Percentiles rank a stretch among this genome's conserved stretches.
These are phyloP conservation scores for Colletotrichum limetticola DNA, from an alignment of 2,329 filamentous ascomycete genomes.

Conservation along the genomic window DNA sequence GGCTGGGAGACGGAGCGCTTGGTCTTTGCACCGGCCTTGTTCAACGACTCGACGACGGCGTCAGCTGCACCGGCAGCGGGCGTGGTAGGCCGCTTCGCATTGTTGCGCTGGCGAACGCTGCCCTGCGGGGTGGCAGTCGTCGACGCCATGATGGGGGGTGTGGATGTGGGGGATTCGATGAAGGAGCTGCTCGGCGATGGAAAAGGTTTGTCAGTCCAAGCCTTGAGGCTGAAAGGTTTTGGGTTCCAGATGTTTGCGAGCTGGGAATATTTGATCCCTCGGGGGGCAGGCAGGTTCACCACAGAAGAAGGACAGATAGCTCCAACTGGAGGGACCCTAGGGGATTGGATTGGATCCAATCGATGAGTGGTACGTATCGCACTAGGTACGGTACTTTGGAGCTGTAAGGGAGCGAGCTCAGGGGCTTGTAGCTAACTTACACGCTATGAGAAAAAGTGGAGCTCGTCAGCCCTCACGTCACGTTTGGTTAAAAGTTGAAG, in stretches of 20 bases:
- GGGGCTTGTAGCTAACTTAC: slow-evolving; percentile 32
- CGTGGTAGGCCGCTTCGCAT: slow-evolving; percentile 57
- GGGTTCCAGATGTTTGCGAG: not conserved
- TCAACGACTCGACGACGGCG: slow-evolving; percentile 62
- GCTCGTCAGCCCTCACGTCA: slow-evolving; percentile 24
- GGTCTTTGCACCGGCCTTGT: slow-evolving; percentile 52
- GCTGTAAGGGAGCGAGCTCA: slow-evolving; percentile 28
- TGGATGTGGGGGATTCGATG: slow-evolving; percentile 37
- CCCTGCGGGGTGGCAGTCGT: slow-evolving; percentile 61
- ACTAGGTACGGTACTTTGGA: not conserved
- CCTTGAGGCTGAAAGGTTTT: slow-evolving; percentile 3
- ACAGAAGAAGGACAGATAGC: slow-evolving; percentile 34
- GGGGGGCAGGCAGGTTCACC: slow-evolving; percentile 2
- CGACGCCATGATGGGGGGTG: slow-evolving; percentile 50
- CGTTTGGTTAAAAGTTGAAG: slow-evolving; percentile 28
- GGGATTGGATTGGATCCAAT: not conserved
- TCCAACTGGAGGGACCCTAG: slow-evolving; percentile 19
- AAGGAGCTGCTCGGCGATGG: slow-evolving; percentile 27
- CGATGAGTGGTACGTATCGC: slow-evolving; percentile 28
- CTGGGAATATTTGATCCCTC: slow-evolving; percentile 6
- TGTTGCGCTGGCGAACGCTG: slow-evolving; percentile 68
- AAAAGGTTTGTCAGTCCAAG: slow-evolving; percentile 19
- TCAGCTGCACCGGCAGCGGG: slow-evolving; percentile 51
- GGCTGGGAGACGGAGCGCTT: slow-evolving; percentile 68
- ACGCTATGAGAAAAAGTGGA: slow-evolving; percentile 27